phyloP scores from a whole-genome alignment of 345 rosid genomes.

The Lepidium aucheri region DNA sequence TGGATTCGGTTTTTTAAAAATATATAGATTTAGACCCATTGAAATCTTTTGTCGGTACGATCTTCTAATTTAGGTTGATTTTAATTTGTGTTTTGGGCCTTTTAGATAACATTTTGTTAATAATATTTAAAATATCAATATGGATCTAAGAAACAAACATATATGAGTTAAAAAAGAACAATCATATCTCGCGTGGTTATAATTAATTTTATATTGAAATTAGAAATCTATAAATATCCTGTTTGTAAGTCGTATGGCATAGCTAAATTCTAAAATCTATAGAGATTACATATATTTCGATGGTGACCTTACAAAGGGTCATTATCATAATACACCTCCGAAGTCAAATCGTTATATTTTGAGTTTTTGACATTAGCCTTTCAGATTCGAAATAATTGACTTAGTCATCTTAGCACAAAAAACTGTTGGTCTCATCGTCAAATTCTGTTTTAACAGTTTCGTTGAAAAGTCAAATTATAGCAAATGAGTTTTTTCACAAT shows the following conservation, averaged over 20 bases:
- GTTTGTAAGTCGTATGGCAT: slow-evolving; percentile 1
- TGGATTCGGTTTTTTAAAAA: too few relatives aligned
- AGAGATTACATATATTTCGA: not conserved
- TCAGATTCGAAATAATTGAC: slow-evolving; percentile 4
- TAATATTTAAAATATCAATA: too few relatives aligned
- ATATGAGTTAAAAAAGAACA: too few relatives aligned
- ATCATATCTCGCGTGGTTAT: too few relatives aligned
- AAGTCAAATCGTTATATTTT: slow-evolving; percentile 16
- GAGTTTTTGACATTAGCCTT: not conserved
- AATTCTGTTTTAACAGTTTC: not conserved
- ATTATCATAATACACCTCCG: slow-evolving; percentile 1
- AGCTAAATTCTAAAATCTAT: not conserved
- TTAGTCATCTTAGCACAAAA: not conserved
- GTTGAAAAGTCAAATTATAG: not conserved
- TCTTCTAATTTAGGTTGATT: too few relatives aligned
- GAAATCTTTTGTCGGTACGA: too few relatives aligned
- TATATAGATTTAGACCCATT: too few relatives aligned
- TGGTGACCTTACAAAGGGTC: not conserved
- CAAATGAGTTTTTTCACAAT: too few relatives aligned
- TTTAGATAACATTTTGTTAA: too few relatives aligned
- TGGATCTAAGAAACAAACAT: too few relatives aligned
- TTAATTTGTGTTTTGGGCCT: too few relatives aligned
- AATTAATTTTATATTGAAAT: not conserved
- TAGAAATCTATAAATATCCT: not conserved
- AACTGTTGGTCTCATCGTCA: too few relatives aligned